Evolutionary conservation across 805 yeast genomes (phyloP).

Genomic region (Kuraishia molischiana): DNA sequence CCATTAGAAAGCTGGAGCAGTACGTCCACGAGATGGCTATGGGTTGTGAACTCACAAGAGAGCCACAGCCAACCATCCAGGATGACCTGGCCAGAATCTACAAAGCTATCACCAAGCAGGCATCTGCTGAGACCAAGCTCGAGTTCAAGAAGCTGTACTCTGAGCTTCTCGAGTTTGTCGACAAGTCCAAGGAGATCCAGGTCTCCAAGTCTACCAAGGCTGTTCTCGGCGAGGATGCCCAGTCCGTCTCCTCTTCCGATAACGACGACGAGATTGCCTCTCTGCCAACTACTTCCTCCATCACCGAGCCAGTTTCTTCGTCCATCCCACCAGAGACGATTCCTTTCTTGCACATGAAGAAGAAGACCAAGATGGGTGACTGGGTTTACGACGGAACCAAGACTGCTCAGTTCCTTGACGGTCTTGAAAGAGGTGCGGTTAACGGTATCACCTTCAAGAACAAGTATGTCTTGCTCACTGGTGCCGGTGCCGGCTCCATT

Average conservation of each 20-base stretch:
- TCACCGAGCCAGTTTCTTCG: slow-evolving; percentile 65
- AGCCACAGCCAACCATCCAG: slow-evolving; percentile 64
- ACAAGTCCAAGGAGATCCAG: slow-evolving; percentile 61
- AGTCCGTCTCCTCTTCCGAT: slow-evolving; percentile 30
- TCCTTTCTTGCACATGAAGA: slow-evolving; percentile 91
- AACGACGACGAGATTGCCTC: slow-evolving; percentile 79
- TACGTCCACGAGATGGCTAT: slow-evolving; percentile 94
- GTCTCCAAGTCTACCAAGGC: slow-evolving; percentile 52
- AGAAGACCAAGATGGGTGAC: slow-evolving; percentile 55
- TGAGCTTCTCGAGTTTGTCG: slow-evolving; percentile 60
- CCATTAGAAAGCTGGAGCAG: slow-evolving; percentile 90
- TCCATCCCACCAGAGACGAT: slow-evolving; percentile 73
- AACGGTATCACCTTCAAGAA: slow-evolving; percentile 88
- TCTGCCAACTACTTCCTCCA: slow-evolving; percentile 62
- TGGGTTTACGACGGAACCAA: slow-evolving; percentile 82
- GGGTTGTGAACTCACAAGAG: slow-evolving; percentile 78
- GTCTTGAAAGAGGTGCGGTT: slow-evolving; percentile 87
- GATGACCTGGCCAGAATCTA: slow-evolving; percentile 81
- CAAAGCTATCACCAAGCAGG: slow-evolving; percentile 71
- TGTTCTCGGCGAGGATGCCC: slow-evolving; percentile 34
- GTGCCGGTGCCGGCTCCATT: slow-evolving; percentile 98
- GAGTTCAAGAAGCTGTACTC: slow-evolving; percentile 67
- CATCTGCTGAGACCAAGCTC: slow-evolving; percentile 55
- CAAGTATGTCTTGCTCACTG: slow-evolving; percentile 86
- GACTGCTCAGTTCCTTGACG: slow-evolving; percentile 75